Evolutionary conservation across 2,329 filamentous ascomycete species (phyloP).

Genomic region (Iodosphaeria phyllophila): DNA sequence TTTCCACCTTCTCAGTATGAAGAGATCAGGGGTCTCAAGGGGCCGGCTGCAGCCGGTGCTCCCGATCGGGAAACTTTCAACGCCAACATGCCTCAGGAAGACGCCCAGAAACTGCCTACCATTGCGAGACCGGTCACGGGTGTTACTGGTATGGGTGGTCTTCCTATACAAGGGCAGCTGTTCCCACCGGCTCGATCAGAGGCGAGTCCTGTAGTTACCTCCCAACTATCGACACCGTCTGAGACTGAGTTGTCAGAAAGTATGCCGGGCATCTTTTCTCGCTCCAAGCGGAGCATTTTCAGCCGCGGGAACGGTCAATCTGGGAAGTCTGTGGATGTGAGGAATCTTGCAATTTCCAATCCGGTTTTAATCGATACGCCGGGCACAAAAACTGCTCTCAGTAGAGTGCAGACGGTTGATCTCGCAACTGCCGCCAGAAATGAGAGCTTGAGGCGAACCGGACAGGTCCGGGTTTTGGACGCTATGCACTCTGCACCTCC

Average conservation of each 20-base stretch:
- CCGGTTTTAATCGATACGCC: constrained; percentile 20
- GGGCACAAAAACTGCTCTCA: constrained; percentile 9
- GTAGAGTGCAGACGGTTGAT: constrained; percentile 22
- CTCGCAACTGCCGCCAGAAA: constrained; percentile 26
- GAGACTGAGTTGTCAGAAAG: constrained; percentile 5
- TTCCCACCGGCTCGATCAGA: constrained; percentile 21
- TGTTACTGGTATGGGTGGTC: constrained; percentile 17
- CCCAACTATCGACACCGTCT: constrained; percentile 5
- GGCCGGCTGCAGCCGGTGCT: constrained; percentile 18
- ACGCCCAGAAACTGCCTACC: constrained; percentile 13
- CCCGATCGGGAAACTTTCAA: constrained; percentile 9
- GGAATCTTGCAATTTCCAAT: constrained; percentile 27
- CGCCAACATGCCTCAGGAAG: constrained; percentile 3
- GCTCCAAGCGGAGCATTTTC: constrained; percentile 13
- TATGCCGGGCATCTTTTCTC: too few relatives aligned
- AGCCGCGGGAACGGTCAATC: constrained; percentile 7
- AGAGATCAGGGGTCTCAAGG: constrained; percentile 24
- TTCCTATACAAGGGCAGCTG: constrained; percentile 20
- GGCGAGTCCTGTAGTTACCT: too few relatives aligned
- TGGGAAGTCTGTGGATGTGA: constrained; percentile 11
- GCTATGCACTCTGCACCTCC: too few relatives aligned
- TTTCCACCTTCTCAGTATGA: constrained; percentile 28
- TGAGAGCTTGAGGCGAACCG: constrained; percentile 24
- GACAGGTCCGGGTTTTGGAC: too few relatives aligned
- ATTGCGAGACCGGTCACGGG: constrained; percentile 19